Percentiles rank a stretch among this genome's conserved stretches.
Conservation (phyloP, 495 filamentous ascomycete species). For the Penicillium robsamsonii region DNA sequence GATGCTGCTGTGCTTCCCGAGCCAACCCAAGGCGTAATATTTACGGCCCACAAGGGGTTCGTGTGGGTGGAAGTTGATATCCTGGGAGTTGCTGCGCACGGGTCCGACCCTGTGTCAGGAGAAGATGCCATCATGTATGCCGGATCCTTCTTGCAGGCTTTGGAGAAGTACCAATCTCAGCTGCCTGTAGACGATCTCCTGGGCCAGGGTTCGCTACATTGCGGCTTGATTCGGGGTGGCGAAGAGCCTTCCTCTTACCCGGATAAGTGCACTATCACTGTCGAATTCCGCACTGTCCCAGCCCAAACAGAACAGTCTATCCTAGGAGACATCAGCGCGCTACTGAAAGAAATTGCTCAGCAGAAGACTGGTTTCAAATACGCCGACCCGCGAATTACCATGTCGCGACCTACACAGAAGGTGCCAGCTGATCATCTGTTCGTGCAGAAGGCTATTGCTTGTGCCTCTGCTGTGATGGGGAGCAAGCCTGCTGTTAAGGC, state of each 20-base stretch:
- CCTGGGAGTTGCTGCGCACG: conserved; percentile 46
- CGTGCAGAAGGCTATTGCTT: conserved; percentile 24
- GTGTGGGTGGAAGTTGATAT: conserved; percentile 48
- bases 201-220: conserved; percentile 41
- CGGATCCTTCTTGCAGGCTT: conserved; percentile 41
- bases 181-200: conserved; percentile 34
- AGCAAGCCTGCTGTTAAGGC: conserved; percentile 18
- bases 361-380: conserved; percentile 30
- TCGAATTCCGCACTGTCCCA: conserved; percentile 47
- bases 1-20: conserved; percentile 46
- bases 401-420: conserved; percentile 38
- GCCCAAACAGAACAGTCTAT: conserved; percentile 34
- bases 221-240: conserved; percentile 45
- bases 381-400: conserved; percentile 27
- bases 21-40: conserved; percentile 36
- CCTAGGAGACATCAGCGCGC: conserved; percentile 23
- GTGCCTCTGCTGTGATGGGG: conserved; percentile 19
- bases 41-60: conserved; percentile 48
- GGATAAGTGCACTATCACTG: conserved; percentile 38
- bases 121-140: conserved; percentile 45
- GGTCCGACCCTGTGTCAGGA: conserved; percentile 40
- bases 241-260: conserved; percentile 50
- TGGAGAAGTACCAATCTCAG: conserved; percentile 36
- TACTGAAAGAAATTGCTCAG: conserved; percentile 22
- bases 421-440: conserved; percentile 35